Evolutionary conservation across 495 filamentous ascomycete species (phyloP).

Genomic region (Penicillium paxilli): DNA sequence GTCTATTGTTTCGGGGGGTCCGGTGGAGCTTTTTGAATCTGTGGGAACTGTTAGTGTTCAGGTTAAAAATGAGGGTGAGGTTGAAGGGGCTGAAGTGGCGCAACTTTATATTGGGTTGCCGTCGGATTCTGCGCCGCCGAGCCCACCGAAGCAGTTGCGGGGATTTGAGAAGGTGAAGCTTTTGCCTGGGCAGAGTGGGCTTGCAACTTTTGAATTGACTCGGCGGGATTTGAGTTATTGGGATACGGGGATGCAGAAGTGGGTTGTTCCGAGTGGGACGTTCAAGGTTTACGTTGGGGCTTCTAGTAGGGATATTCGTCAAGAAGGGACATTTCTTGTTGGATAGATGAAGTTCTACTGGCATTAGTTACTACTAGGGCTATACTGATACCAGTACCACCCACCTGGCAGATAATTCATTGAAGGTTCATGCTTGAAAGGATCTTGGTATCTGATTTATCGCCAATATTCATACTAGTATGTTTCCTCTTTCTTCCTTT

Average conservation of each 20-base stretch:
- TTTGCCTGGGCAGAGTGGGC: constrained; percentile 35
- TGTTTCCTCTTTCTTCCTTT: background rate
- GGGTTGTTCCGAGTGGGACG: constrained; percentile 55
- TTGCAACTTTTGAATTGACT: constrained; percentile 55
- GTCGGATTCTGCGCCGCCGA: constrained; percentile 15
- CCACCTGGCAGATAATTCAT: too few relatives aligned
- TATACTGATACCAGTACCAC: too few relatives aligned
- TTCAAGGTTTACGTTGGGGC: constrained; percentile 58
- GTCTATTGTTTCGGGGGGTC: constrained; percentile 54
- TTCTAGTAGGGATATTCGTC: constrained; percentile 35
- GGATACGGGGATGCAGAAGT: constrained; percentile 60
- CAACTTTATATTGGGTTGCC: constrained; percentile 69
- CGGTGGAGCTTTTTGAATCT: constrained; percentile 56
- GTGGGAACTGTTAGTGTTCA: constrained; percentile 46
- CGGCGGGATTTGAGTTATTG: constrained; percentile 67
- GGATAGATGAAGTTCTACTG: too few relatives aligned
- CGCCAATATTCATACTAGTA: background rate
- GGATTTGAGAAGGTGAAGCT: constrained; percentile 64
- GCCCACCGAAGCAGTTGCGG: constrained; percentile 42
- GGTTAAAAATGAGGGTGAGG: constrained; percentile 52
- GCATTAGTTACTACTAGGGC: too few relatives aligned
- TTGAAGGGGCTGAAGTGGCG: constrained; percentile 55
- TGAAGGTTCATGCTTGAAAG: too few relatives aligned
- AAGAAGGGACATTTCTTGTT: constrained; percentile 11
- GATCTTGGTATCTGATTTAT: background rate